phyloP scores from a whole-genome alignment of 768 basidiomycete genomes.

The Imleria badia region DNA sequence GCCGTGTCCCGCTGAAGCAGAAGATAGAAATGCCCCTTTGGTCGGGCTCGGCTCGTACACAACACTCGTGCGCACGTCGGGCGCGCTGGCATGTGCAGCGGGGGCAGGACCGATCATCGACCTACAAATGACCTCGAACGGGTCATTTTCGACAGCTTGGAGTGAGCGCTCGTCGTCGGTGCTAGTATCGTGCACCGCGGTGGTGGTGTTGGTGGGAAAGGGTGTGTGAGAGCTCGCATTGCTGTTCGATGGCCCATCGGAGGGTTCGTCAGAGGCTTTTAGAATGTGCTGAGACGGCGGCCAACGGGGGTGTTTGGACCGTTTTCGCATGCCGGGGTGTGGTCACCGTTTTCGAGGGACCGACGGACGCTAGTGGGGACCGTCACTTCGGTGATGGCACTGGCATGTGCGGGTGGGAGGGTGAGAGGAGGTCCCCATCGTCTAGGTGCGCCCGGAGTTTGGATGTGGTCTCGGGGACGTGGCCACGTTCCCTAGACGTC shows the following conservation, averaged over 20 bases:
- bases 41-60: neutral
- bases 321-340: no score
- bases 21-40: neutral
- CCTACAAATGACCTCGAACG: slow-evolving; percentile 18
- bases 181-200: slow-evolving; percentile 11
- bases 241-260: neutral
- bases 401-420: slow-evolving; percentile 28
- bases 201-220: neutral
- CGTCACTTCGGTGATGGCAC: slow-evolving; percentile 26
- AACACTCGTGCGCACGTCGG: slow-evolving; percentile 1
- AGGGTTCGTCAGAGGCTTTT: slow-evolving; percentile 25
- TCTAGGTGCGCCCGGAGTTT: neutral
- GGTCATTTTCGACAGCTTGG: slow-evolving; percentile 26
- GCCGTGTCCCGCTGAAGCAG: neutral
- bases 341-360: neutral
- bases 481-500: slow-evolving; percentile 4
- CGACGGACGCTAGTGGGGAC: slow-evolving; percentile 23
- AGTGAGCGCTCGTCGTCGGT: slow-evolving; percentile 20
- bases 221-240: neutral
- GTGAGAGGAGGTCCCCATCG: slow-evolving; percentile 11
- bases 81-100: neutral
- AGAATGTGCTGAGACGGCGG: slow-evolving; percentile 27
- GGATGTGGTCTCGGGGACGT: neutral
- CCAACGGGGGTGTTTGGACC: slow-evolving; percentile 9
- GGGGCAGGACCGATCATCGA: neutral